Conservation (phyloP, 2,329 filamentous ascomycete genomes). For the Mollisia scopiformis region DNA sequence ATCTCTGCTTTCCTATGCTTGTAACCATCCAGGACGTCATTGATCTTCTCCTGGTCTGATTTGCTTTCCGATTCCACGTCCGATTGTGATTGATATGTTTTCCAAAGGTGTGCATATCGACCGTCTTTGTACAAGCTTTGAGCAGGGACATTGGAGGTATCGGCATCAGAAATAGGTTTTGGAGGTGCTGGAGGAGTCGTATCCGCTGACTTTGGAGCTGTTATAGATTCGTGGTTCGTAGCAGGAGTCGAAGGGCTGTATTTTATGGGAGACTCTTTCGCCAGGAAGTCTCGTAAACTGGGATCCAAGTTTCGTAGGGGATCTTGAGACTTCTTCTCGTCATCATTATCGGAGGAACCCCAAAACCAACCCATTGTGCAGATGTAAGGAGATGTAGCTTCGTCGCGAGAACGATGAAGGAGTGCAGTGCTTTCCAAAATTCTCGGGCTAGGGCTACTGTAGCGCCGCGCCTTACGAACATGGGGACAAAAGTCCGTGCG, state of each 20-base stretch:
- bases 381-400: background rate
- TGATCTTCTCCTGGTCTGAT: conserved; percentile 78
- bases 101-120: conserved; percentile 88
- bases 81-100: conserved; percentile 77
- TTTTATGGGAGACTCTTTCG: conserved; percentile 65
- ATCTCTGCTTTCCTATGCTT: conserved; percentile 81
- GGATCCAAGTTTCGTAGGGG: conserved; percentile 65
- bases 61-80: conserved; percentile 71
- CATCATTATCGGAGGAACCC: conserved; percentile 30
- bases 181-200: conserved; percentile 3
- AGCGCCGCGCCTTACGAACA: no score
- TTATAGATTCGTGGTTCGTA: conserved; percentile 13
- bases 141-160: conserved; percentile 24
- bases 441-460: no score
- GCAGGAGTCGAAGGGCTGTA: conserved; percentile 31
- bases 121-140: conserved; percentile 69
- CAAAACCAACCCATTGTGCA: conserved; percentile 39
- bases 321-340: conserved; percentile 44
- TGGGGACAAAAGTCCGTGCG: no score
- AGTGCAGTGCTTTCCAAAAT: background rate
- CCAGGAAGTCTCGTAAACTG: conserved; percentile 65
- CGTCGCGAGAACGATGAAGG: background rate
- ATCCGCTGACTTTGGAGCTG: conserved; percentile 9
- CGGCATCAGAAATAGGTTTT: background rate
- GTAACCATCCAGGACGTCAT: conserved; percentile 79